These are phyloP conservation scores for Coemansia brasiliensis DNA, from an alignment of 192 early-diverging fungal genomes.

Conservation along the genomic window DNA sequence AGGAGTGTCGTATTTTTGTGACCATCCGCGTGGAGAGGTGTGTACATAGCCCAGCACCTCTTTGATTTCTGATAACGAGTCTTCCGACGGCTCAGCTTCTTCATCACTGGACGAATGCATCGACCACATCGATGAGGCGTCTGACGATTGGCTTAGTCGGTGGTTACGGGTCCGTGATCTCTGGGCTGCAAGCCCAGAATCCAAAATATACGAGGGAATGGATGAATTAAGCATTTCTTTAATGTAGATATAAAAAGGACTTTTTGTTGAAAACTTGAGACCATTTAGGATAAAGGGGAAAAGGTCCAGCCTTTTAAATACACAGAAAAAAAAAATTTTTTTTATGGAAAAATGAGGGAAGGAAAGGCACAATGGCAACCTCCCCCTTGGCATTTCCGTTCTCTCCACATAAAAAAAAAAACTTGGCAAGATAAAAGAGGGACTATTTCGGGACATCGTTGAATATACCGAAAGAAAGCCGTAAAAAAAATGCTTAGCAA, in stretches of 20 bases:
- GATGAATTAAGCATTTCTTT: constrained; percentile 11
- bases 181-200: constrained; percentile 48
- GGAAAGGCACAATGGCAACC: not conserved
- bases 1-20: constrained; percentile 31
- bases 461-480: constrained; percentile 11
- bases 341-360: not conserved
- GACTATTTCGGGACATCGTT: constrained; percentile 4
- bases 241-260: no score
- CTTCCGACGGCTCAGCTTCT: constrained; percentile 8
- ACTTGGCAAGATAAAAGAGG: constrained; percentile 11
- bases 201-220: constrained; percentile 46
- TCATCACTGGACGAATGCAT: constrained; percentile 13
- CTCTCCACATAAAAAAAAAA: constrained; percentile 2
- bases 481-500: constrained; percentile 3
- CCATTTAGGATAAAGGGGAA: not conserved
- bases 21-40: constrained; percentile 27
- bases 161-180: constrained; percentile 21
- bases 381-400: constrained; percentile 6
- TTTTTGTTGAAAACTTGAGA: not conserved
- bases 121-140: constrained; percentile 11
- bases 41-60: constrained; percentile 39
- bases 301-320: no score
- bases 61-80: constrained; percentile 39
- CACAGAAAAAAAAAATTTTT: no score
- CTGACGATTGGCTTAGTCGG: constrained; percentile 31